Percentiles rank a stretch among this genome's conserved stretches.
phyloP scores from a whole-genome alignment of 2,329 filamentous ascomycete genomes.

The Geosmithia putterillii region DNA sequence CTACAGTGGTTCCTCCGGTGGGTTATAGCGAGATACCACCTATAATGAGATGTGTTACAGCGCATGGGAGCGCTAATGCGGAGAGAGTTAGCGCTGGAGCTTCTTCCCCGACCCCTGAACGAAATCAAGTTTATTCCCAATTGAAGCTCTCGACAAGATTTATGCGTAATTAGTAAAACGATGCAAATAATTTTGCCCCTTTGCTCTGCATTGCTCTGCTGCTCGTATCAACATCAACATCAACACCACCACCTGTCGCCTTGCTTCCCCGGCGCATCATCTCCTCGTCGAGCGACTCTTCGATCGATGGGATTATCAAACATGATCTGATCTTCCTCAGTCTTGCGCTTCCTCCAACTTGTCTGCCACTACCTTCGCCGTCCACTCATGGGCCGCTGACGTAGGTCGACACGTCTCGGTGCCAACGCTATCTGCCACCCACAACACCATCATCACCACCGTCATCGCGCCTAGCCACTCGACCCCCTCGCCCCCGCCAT shows the following conservation, averaged over 20 bases:
- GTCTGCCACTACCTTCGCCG: background rate
- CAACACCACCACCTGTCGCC: background rate
- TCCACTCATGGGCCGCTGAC: background rate
- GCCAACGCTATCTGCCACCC: too few relatives aligned
- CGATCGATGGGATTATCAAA: background rate
- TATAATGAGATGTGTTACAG: too few relatives aligned
- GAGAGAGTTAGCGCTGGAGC: too few relatives aligned
- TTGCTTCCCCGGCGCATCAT: background rate
- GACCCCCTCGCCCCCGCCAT: conserved; percentile 11
- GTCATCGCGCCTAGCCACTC: too few relatives aligned
- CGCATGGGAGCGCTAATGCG: too few relatives aligned
- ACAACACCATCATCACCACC: background rate
- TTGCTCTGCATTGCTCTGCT: background rate
- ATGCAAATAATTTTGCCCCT: too few relatives aligned
- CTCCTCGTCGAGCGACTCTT: background rate
- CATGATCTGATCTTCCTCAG: background rate
- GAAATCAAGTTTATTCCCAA: too few relatives aligned
- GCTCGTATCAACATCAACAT: background rate
- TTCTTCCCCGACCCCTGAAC: too few relatives aligned
- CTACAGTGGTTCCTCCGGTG: too few relatives aligned
- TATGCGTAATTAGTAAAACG: too few relatives aligned
- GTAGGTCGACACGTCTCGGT: background rate
- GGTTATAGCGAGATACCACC: too few relatives aligned
- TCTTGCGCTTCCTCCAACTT: background rate
- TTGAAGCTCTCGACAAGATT: too few relatives aligned